A percentile compares a stretch with the other conserved stretches of the same genome.
These are phyloP conservation scores for Hirsutella rhossiliensis DNA, from an alignment of 2,329 filamentous ascomycete genomes.

Conservation along the genomic window DNA sequence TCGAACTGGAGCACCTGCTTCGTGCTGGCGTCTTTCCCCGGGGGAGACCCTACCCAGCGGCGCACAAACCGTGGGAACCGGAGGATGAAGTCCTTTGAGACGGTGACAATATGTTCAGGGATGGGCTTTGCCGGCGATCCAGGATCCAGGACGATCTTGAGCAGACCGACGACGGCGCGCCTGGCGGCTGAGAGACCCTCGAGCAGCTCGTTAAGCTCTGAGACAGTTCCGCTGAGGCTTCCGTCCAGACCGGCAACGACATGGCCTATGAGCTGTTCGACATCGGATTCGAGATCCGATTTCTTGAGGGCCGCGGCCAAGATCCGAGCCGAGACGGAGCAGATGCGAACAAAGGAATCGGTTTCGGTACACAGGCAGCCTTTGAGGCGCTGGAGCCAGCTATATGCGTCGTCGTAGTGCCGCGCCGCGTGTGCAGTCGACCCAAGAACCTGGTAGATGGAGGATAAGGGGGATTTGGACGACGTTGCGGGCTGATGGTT, in stretches of 20 bases:
- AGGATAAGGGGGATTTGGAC: slow-evolving; percentile 30
- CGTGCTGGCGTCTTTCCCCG: slow-evolving; percentile 34
- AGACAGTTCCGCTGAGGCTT: slow-evolving; percentile 43
- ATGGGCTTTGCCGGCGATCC: slow-evolving; percentile 5
- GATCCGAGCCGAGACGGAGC: slow-evolving; percentile 41
- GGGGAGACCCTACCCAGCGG: slow-evolving; percentile 49
- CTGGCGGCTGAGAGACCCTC: slow-evolving; percentile 42
- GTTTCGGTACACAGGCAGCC: slow-evolving; percentile 21
- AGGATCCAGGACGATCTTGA: slow-evolving; percentile 21
- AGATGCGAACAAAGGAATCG: slow-evolving; percentile 37
- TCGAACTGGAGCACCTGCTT: slow-evolving; percentile 51
- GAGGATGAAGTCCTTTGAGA: slow-evolving; percentile 44
- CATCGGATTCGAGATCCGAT: slow-evolving; percentile 19
- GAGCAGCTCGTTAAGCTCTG: slow-evolving; percentile 50
- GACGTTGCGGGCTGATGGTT: slow-evolving; percentile 20
- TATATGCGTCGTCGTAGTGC: slow-evolving; percentile 35
- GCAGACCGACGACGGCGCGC: slow-evolving; percentile 37
- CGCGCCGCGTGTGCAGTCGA: slow-evolving; percentile 33
- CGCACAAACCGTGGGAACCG: slow-evolving; percentile 48
- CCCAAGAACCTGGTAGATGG: slow-evolving; percentile 41
- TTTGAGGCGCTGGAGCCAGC: slow-evolving; percentile 40
- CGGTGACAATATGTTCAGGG: slow-evolving; percentile 13
- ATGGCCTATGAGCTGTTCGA: slow-evolving; percentile 30
- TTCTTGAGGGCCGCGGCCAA: slow-evolving; percentile 41
- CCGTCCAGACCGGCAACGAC: slow-evolving; percentile 45